Conservation (phyloP, 768 basidiomycete species). For the Suillus clintonianus region DNA sequence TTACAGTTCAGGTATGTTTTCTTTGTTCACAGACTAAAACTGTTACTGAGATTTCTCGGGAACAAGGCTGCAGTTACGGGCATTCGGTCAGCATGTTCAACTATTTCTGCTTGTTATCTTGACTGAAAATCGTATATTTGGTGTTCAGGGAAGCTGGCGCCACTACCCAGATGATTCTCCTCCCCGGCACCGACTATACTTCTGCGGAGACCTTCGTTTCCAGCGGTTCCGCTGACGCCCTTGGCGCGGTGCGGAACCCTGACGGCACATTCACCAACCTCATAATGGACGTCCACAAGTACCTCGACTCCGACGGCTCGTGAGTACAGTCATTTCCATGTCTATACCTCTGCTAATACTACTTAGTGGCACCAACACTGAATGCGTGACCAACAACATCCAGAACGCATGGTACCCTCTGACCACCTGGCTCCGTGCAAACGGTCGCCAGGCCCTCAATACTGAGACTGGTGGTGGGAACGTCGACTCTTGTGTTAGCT, state of each 20-base stretch:
- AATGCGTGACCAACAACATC: constrained; percentile 59
- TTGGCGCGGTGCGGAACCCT: constrained; percentile 45
- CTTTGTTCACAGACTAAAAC: background rate
- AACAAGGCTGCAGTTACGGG: constrained; percentile 65
- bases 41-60: background rate
- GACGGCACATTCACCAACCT: constrained; percentile 47
- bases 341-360: background rate
- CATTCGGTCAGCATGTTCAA: constrained; percentile 54
- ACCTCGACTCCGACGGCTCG: constrained; percentile 57
- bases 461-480: constrained; percentile 65
- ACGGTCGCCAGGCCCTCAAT: constrained; percentile 56
- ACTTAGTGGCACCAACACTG: constrained; percentile 39
- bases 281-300: constrained; percentile 65
- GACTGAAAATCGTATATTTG: background rate
- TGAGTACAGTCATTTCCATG: constrained; percentile 29
- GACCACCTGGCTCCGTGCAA: constrained; percentile 48
- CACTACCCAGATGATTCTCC: constrained; percentile 53
- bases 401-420: constrained; percentile 47
- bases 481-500: constrained; percentile 45
- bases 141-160: constrained; percentile 36
- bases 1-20: background rate
- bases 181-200: constrained; percentile 61
- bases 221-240: constrained; percentile 50
- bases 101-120: background rate
- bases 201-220: constrained; percentile 52